Conservation (phyloP, 768 basidiomycete species). For the Sutorius australiensis region DNA sequence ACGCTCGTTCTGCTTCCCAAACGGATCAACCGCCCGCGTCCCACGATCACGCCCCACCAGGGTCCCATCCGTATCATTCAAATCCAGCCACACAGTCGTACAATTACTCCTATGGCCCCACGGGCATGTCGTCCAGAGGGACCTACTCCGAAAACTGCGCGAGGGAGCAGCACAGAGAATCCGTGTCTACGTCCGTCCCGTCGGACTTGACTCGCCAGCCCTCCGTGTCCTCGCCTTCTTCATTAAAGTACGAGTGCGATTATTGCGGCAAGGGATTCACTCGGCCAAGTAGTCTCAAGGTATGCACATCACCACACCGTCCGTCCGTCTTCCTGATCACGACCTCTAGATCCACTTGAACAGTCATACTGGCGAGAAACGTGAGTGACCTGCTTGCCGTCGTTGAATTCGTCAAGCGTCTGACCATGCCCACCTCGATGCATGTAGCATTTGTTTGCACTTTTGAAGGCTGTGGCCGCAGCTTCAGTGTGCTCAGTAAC, state of each 20-base stretch:
- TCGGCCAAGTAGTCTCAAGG: slow-evolving; percentile 80
- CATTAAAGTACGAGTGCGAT: slow-evolving; percentile 65
- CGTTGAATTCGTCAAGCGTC: slow-evolving; percentile 7
- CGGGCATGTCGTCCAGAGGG: slow-evolving; percentile 22
- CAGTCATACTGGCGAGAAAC: slow-evolving; percentile 82
- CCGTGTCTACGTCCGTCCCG: slow-evolving; percentile 1
- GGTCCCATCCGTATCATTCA: slow-evolving; percentile 25
- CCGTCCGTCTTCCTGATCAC: slow-evolving; percentile 6
- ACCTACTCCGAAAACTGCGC: slow-evolving; percentile 14
- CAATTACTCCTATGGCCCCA: slow-evolving; percentile 12
- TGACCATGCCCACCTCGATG: slow-evolving; percentile 3
- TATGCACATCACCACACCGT: slow-evolving; percentile 25
- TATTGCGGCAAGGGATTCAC: slow-evolving; percentile 83
- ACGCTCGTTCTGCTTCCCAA: slow-evolving; percentile 28
- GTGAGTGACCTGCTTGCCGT: slow-evolving; percentile 40
- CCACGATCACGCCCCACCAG: slow-evolving; percentile 29
- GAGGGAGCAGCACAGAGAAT: slow-evolving; percentile 20
- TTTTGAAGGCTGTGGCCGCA: slow-evolving; percentile 69
- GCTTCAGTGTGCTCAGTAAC: slow-evolving; percentile 84
- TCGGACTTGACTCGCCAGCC: slow-evolving; percentile 16
- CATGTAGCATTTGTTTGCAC: slow-evolving; percentile 69
- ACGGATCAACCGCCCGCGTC: slow-evolving; percentile 23
- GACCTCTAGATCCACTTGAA: slow-evolving; percentile 69
- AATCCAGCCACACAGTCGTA: slow-evolving; percentile 21
- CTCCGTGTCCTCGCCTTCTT: slow-evolving; percentile 28